These are phyloP conservation scores for Bipolaris gigantea DNA, from an alignment of 2,329 filamentous ascomycete genomes.

Conservation along the genomic window DNA sequence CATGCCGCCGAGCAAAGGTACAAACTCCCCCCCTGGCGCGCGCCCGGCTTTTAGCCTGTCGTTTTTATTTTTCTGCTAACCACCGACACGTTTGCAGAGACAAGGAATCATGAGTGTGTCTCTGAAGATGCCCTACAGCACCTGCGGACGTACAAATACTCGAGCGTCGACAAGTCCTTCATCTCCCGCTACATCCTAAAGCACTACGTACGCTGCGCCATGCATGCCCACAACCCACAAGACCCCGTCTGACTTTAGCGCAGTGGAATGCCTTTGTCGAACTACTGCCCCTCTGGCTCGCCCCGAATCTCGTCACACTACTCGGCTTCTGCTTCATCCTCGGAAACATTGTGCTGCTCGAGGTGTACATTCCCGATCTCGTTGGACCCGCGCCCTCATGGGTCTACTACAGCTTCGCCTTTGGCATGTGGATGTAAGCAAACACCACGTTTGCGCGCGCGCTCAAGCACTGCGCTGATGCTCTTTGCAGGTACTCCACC, in stretches of 20 bases:
- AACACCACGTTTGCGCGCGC: neutral
- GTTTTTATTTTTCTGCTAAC: constrained; percentile 17
- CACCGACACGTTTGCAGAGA: constrained; percentile 46
- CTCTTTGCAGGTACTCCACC: constrained; percentile 72
- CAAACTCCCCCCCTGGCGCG: constrained; percentile 10
- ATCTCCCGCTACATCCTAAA: constrained; percentile 91
- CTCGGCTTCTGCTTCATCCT: constrained; percentile 94
- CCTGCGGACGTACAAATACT: constrained; percentile 96
- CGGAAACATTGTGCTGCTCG: constrained; percentile 74
- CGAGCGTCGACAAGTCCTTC: constrained; percentile 91
- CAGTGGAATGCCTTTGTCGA: constrained; percentile 98
- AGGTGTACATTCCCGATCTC: constrained; percentile 84
- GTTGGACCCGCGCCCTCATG: constrained; percentile 86
- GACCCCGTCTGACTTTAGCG: constrained; percentile 29
- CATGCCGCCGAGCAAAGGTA: constrained; percentile 45
- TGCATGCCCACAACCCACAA: constrained; percentile 7
- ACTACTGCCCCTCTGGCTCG: constrained; percentile 90
- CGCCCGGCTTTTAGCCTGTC: neutral
- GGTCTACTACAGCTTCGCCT: constrained; percentile 94
- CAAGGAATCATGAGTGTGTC: constrained; percentile 69
- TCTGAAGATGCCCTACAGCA: constrained; percentile 90
- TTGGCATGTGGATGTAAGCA: constrained; percentile 89
- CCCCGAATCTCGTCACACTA: constrained; percentile 96
- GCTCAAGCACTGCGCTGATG: constrained; percentile 15
- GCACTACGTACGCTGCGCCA: constrained; percentile 76